A percentile compares a stretch with the other conserved stretches of the same genome.
phyloP scores from a whole-genome alignment of 2,329 filamentous ascomycete genomes.

The Neopestalotiopsis sp. region DNA sequence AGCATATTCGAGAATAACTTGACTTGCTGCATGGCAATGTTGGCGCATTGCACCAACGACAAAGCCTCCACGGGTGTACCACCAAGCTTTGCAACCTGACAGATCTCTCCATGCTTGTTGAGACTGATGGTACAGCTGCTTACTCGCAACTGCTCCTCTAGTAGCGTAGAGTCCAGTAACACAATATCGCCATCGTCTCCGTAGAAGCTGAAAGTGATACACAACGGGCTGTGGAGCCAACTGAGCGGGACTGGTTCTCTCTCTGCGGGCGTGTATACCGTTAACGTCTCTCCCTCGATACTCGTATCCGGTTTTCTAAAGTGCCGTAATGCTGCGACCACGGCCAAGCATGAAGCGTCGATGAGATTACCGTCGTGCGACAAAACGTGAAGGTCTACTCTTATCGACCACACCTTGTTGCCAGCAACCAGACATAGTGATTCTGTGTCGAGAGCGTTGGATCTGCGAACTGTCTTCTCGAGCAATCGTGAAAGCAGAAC shows the following conservation, averaged over 20 bases:
- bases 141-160: slow-evolving; percentile 78
- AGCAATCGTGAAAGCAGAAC: slow-evolving; percentile 85
- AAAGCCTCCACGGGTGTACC: slow-evolving; percentile 83
- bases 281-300: slow-evolving; percentile 83
- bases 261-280: slow-evolving; percentile 83
- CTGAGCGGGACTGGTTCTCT: slow-evolving; percentile 88
- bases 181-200: slow-evolving; percentile 72
- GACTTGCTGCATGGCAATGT: slow-evolving; percentile 76
- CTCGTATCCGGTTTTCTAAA: slow-evolving; percentile 90
- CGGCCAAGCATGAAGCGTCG: slow-evolving; percentile 83
- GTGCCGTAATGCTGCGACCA: slow-evolving; percentile 87
- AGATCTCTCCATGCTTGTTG: slow-evolving; percentile 89
- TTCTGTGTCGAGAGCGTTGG: slow-evolving; percentile 91
- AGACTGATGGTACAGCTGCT: slow-evolving; percentile 81
- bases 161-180: slow-evolving; percentile 71
- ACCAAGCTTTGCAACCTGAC: slow-evolving; percentile 89
- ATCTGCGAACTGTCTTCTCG: slow-evolving; percentile 92
- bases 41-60: slow-evolving; percentile 76
- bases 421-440: slow-evolving; percentile 92
- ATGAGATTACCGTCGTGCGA: slow-evolving; percentile 90
- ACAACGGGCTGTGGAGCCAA: slow-evolving; percentile 90
- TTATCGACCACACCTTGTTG: slow-evolving; percentile 87
- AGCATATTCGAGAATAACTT: slow-evolving; percentile 80
- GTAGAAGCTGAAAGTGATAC: slow-evolving; percentile 88
- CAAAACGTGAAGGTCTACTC: slow-evolving; percentile 90